Conservation (phyloP, 352 stramenopile species). For the Plasmopara muralis region DNA sequence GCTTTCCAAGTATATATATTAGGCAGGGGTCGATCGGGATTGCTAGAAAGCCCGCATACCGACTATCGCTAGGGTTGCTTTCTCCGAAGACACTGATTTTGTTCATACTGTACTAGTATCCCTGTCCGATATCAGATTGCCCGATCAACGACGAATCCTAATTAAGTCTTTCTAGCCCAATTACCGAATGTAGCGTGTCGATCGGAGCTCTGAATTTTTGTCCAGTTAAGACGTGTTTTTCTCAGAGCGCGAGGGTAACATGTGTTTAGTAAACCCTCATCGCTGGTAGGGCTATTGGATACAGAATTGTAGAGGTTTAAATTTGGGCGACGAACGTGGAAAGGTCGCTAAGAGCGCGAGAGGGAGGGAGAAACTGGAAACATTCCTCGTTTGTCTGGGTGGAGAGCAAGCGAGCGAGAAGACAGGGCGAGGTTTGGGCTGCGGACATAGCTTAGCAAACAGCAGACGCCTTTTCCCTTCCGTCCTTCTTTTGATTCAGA, state of each 20-base stretch:
- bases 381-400: constrained; percentile 65
- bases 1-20: too few relatives aligned
- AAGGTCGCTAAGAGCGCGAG: constrained; percentile 19
- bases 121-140: too few relatives aligned
- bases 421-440: constrained; percentile 5
- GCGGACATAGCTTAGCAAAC: constrained; percentile 2
- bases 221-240: constrained; percentile 10
- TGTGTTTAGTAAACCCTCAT: constrained; percentile 10
- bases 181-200: constrained; percentile 1
- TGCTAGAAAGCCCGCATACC: too few relatives aligned
- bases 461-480: background rate
- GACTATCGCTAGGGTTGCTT: too few relatives aligned
- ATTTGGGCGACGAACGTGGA: constrained; percentile 9
- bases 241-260: constrained; percentile 16
- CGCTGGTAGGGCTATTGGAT: background rate
- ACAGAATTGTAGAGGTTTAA: constrained; percentile 3
- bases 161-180: background rate
- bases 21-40: too few relatives aligned
- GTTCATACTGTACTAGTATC: too few relatives aligned
- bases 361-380: constrained; percentile 7
- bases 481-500: background rate
- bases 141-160: too few relatives aligned
- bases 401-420: constrained; percentile 24
- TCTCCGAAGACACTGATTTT: too few relatives aligned
- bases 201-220: constrained; percentile 2